Evolutionary conservation across 2,329 filamentous ascomycete genomes (phyloP), one percentile per base, ranked within the genome.

Genomic region (Epichloe sylvatica): DNA sequence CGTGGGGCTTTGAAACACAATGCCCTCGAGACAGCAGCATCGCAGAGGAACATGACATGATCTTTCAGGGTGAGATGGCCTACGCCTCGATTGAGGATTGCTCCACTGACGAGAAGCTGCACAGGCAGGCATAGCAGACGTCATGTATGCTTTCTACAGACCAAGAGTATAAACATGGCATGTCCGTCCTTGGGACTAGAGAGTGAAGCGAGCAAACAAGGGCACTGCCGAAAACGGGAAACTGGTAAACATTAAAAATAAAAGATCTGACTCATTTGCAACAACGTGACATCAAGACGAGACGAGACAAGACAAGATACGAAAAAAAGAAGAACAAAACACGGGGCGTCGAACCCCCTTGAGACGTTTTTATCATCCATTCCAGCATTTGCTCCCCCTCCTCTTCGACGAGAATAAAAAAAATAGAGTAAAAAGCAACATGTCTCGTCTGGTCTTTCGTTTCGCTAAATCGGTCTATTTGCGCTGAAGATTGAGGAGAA

Each of bases 381-480:
- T 48, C 19, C 33, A 36, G 9, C 17, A 42, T 30, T 36, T 43
- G 19, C 39, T 23, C 4, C 39, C 34, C 19, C 30, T 30, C 46
- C 12, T n/a, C 39, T 41, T 25, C 17, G 46, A 42, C 37, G n/a
- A 35, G 25, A 47, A 41, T 23, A 42, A n/a, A 21, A 42, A n/a
- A 21, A 35, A 19, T 12, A 35, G n/a, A 40, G 25, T 21, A 23
- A 40, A 21, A 39, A 39, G 39, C 23, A 23, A 47, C 53, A 54
- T 45, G 23, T 40, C 47, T 45, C 36, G 37, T 17, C 34, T 47
- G 19, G 9, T 43, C 23, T 13, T 17, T 34, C 34, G 39, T 33
- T 44, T 45, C 39, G 34, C 45, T 35, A 25, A 45, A 44, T 50
- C 40, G 34, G 21, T 52, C 47, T 52, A 52, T 52, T 46, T 34